Conservation (phyloP, 2,329 filamentous ascomycete genomes). For the Phyllosticta ampelicida region DNA sequence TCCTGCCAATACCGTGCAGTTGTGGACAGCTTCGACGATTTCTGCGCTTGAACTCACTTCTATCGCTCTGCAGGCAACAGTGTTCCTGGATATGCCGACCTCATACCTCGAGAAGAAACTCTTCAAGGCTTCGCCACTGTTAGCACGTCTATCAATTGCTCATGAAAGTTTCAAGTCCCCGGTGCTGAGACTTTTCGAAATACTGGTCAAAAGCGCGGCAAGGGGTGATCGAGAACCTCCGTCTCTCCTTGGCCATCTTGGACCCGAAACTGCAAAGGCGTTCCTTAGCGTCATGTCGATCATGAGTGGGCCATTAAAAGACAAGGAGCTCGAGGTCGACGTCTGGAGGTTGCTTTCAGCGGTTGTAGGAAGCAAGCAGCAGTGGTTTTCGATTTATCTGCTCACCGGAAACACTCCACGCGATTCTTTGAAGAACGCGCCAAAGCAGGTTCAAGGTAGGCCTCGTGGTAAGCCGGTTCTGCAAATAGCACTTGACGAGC, state of each 20-base stretch:
- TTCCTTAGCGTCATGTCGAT: slow-evolving; percentile 71
- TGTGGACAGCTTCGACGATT: slow-evolving; percentile 56
- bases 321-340: slow-evolving; percentile 51
- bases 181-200: slow-evolving; percentile 59
- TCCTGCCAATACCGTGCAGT: slow-evolving; percentile 25
- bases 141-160: slow-evolving; percentile 65
- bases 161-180: slow-evolving; percentile 55
- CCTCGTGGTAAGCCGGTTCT: slow-evolving; percentile 56
- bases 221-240: slow-evolving; percentile 59
- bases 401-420: slow-evolving; percentile 79
- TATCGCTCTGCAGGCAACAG: slow-evolving; percentile 50
- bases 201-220: slow-evolving; percentile 60
- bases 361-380: slow-evolving; percentile 79
- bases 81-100: slow-evolving; percentile 50
- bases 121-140: slow-evolving; percentile 66
- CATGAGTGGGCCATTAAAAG: slow-evolving; percentile 63
- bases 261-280: slow-evolving; percentile 68
- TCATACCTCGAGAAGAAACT: slow-evolving; percentile 64
- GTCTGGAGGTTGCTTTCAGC: slow-evolving; percentile 82
- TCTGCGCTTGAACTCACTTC: neutral
- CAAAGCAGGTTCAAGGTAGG: slow-evolving; percentile 19
- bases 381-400: slow-evolving; percentile 91
- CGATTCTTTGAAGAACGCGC: slow-evolving; percentile 50
- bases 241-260: slow-evolving; percentile 87
- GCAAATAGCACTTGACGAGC: slow-evolving; percentile 57